Evolutionary conservation across 495 filamentous ascomycete species (phyloP), one percentile per base, ranked within the genome.

Genomic region (Podospora fimiseda): DNA sequence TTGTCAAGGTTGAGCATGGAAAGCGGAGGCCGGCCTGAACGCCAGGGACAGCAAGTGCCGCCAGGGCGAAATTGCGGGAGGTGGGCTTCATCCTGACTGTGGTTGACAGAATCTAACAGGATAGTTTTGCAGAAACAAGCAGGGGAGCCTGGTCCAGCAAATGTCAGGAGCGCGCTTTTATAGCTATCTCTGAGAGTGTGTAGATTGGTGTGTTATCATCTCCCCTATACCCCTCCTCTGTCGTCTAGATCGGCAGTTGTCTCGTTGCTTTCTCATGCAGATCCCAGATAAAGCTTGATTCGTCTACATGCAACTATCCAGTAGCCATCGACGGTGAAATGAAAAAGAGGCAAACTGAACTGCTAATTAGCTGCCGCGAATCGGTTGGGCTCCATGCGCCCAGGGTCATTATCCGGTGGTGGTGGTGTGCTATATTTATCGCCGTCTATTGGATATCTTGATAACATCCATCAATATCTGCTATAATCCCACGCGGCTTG

Each of bases 11-110:
- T 30, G 53, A 51, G 48, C 53, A 56, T 11, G 48, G 48, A 43
- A 56, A 56, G 53, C 53, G 53, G 20, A 56, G 53, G 15, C 48
- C 53, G 33, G 53, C 53, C 15, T 51, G 53, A 8, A 48, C 53
- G 6, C 27, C 27, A 11, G 27, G 27, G 27, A 33, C 6, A 11
- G 27, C 27, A 33, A 33, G 27, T 33, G 27, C 27, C 27, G 27
- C 27, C 6, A 33, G 27, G 27, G 27, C 27, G 27, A 33, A 11
- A 33, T 33, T 33, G 5, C 11, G 27, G 27, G 27, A 33, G 27
- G 11, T 5, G 27, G 27, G 11, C 27, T 5, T 6, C 27, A 6
- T 33, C 27, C n/a, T n/a, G n/a, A n/a, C n/a, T n/a, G n/a, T n/a
- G n/a, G n/a, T n/a, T n/a, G n/a, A n/a, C n/a, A n/a, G n/a, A n/a